phyloP scores from a whole-genome alignment of 2,329 filamentous ascomycete species.

The Scedosporium aurantiacum region DNA sequence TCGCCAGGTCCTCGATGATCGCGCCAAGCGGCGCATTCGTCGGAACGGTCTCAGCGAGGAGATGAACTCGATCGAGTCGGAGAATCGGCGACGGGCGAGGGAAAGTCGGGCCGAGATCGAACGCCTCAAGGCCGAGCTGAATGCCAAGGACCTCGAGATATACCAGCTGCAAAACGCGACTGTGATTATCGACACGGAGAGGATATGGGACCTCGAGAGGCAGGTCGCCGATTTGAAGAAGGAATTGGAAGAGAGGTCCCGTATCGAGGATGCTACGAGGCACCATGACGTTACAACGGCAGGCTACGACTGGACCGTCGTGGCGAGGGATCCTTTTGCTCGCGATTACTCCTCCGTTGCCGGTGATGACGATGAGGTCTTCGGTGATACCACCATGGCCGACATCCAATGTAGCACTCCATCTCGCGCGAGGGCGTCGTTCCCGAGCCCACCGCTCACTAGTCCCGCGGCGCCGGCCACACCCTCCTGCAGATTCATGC shows the following conservation, averaged over 20 bases:
- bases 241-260: conserved; percentile 17
- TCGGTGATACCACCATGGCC: conserved; percentile 39
- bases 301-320: conserved; percentile 38
- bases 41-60: conserved; percentile 48
- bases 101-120: conserved; percentile 35
- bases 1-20: conserved; percentile 44
- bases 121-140: conserved; percentile 36
- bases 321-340: conserved; percentile 34
- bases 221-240: conserved; percentile 25
- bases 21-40: conserved; percentile 44
- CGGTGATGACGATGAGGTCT: conserved; percentile 30
- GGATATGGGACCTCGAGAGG: conserved; percentile 29
- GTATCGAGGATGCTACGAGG: conserved; percentile 11
- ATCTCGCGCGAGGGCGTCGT: conserved; percentile 30
- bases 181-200: conserved; percentile 34
- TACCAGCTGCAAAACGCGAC: conserved; percentile 40
- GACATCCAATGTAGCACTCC: conserved; percentile 43
- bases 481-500: conserved; percentile 21
- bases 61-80: conserved; percentile 39
- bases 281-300: not conserved
- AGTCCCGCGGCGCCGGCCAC: conserved; percentile 30
- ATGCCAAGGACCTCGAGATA: conserved; percentile 40
- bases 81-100: conserved; percentile 29
- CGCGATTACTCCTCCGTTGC: conserved; percentile 20
- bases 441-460: conserved; percentile 45